phyloP scores from a whole-genome alignment of 495 filamentous ascomycete species.

The Aspergillus kassunensis region DNA sequence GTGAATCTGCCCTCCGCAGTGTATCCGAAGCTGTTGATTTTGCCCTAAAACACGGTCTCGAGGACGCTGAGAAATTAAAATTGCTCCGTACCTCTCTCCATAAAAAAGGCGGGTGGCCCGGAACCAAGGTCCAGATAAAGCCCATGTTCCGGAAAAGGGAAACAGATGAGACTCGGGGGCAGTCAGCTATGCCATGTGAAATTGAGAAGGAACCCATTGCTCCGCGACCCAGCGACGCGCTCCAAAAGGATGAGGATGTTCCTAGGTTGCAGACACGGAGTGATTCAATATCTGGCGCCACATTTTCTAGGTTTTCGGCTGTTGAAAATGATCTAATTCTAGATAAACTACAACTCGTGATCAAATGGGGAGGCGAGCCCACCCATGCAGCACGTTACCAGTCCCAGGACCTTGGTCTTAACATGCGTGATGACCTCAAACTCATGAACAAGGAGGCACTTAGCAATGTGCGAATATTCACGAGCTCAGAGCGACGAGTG shows the following conservation, averaged over 20 bases:
- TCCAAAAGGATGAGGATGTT: constrained; percentile 24
- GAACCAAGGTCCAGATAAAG: constrained; percentile 98
- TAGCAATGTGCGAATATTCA: constrained; percentile 87
- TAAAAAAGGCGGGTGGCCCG: constrained; percentile 88
- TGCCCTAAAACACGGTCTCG: constrained; percentile 70
- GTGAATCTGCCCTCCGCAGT: constrained; percentile 83
- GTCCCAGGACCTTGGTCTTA: constrained; percentile 86
- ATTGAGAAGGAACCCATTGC: constrained; percentile 22
- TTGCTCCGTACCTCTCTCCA: constrained; percentile 78
- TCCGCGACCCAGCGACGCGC: constrained; percentile 16
- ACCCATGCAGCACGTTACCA: constrained; percentile 97
- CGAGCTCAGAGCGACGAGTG: constrained; percentile 89
- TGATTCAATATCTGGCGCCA: constrained; percentile 81
- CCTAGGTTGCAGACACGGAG: constrained; percentile 54
- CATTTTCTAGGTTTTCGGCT: constrained; percentile 83
- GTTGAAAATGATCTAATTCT: constrained; percentile 83
- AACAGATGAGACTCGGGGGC: constrained; percentile 47
- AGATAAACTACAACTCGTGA: constrained; percentile 94
- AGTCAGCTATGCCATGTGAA: constrained; percentile 18
- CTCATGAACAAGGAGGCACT: constrained; percentile 90
- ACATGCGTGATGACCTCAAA: constrained; percentile 90
- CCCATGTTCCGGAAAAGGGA: constrained; percentile 90
- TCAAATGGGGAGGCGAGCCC: constrained; percentile 98
- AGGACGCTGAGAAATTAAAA: constrained; percentile 83
- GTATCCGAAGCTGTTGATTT: constrained; percentile 78